Base-by-base conservation (phyloP, 805 yeast species). In the Schizosaccharomyces lindneri region DNA sequence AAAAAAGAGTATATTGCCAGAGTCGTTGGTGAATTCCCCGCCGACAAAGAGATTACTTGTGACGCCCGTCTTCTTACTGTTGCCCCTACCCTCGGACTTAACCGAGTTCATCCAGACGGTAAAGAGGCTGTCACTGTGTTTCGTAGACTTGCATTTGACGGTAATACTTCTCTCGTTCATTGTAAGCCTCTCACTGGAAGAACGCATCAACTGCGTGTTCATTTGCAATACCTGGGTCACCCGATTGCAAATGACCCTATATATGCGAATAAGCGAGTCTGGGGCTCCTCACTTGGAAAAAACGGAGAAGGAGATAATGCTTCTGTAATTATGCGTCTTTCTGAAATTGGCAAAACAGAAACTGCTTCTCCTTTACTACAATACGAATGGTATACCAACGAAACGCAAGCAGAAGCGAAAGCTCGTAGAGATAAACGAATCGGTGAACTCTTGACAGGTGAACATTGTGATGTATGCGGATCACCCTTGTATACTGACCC, bases 191-290 rank as follows among this genome's bases (percentile, higher is more conserved):
- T 78, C 19, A 90, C 98, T 0, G 98, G 98, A 0, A 76, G 98
- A 68, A 87, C 97, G 0, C 98, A 90, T 70, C 98, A 90, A 70
- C 88, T 93, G 61, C 75, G 98, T 64, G 95, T 93, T 0, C 98
- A 93, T 73, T 72, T 93, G 62, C 96, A 89, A 71, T 84, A 76
- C 65, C 66, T 93, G n/a, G 97, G 97, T 0, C 78, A 75, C 68
- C 96, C 97, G 0, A 90, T 90, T 59, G 87, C 85, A 2, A 89
- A 90, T 69, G 98, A 90, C 70, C 97, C 97, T 0, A 76, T 89
- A 0, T 90, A 88, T 68, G 84, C 95, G 1, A 86, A 85, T 66
- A 79, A 77, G 17, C 70, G 72, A 19, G 82, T 87, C 0, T 93
- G 97, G 96, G 97, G 97, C 0, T 72, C 76, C 0, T 65, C 69